Conservation (phyloP, 1,284 basidiomycete species). For the Ceratobasidium sp. region DNA sequence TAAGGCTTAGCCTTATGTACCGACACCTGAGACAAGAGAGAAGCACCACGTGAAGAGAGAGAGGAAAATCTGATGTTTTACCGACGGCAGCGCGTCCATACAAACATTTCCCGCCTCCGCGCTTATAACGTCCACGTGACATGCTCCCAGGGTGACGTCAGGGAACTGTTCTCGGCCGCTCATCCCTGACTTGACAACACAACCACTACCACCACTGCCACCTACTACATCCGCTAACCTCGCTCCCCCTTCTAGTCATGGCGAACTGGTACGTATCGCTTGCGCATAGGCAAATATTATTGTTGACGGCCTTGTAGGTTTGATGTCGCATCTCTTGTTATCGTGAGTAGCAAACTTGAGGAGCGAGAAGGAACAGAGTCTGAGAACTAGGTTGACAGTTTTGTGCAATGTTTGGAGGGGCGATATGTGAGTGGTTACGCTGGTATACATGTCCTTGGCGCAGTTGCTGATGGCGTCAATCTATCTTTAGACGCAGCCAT, state of each 20-base stretch:
- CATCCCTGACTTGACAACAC: not conserved
- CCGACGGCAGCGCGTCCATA: no score
- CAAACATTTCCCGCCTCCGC: no score
- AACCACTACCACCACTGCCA: not conserved
- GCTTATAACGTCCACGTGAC: no score
- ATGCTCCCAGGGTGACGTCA: no score
- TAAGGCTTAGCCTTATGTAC: no score
- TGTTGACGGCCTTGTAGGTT: conserved; percentile 10
- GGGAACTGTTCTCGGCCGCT: no score
- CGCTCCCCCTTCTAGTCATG: not conserved
- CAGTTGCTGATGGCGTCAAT: not conserved
- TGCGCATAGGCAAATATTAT: not conserved
- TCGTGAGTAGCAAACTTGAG: not conserved
- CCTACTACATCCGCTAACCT: not conserved
- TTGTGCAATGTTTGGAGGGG: conserved; percentile 30
- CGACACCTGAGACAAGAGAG: no score
- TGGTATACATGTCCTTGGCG: not conserved
- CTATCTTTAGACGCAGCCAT: conserved; percentile 30
- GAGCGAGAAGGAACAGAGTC: not conserved
- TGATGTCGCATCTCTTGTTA: conserved; percentile 20
- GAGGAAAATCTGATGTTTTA: no score
- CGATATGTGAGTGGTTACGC: conserved; percentile 17
- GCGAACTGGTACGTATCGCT: conserved; percentile 20
- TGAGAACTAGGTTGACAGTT: not conserved
- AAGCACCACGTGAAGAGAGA: no score